Percentiles rank a stretch among this genome's conserved stretches.
These are phyloP conservation scores for Saturnispora galanensis DNA, from an alignment of 805 yeast genomes.

Conservation along the genomic window DNA sequence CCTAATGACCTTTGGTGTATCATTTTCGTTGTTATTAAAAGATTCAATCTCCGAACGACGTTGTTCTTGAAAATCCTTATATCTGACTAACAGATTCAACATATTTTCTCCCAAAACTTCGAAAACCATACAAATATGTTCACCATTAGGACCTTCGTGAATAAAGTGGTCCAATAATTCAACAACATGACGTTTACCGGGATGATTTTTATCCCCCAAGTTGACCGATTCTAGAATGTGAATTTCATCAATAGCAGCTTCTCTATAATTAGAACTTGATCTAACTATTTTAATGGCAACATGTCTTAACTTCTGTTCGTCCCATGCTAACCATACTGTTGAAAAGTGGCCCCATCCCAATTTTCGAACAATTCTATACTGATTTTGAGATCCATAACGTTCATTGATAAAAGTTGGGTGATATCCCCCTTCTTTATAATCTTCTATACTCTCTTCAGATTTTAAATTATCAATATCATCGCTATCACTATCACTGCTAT, in stretches of 20 bases:
- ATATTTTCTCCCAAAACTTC: constrained; percentile 57
- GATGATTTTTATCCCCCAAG: constrained; percentile 28
- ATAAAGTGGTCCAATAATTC: constrained; percentile 45
- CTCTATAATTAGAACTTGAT: constrained; percentile 41
- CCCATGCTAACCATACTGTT: constrained; percentile 58
- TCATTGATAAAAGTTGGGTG: constrained; percentile 55
- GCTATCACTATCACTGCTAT: neutral
- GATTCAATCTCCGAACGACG: constrained; percentile 20
- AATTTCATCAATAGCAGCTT: constrained; percentile 60
- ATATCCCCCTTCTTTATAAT: constrained; percentile 53
- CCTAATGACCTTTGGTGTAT: neutral
- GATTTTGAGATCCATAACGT: constrained; percentile 34
- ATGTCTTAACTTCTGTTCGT: constrained; percentile 29
- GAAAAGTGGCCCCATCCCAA: constrained; percentile 68
- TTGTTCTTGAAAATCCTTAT: constrained; percentile 30
- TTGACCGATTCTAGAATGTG: constrained; percentile 32
- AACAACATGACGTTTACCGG: constrained; percentile 45
- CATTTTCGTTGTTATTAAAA: neutral
- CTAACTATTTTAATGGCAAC: constrained; percentile 58
- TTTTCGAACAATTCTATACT: constrained; percentile 43
- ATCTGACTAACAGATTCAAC: constrained; percentile 39
- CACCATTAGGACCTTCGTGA: constrained; percentile 53
- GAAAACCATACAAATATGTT: constrained; percentile 56
- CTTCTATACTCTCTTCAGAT: constrained; percentile 41
- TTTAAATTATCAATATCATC: constrained; percentile 20